Conservation (phyloP, 164 flowering plant species). For the Paratinospora sagittata region DNA sequence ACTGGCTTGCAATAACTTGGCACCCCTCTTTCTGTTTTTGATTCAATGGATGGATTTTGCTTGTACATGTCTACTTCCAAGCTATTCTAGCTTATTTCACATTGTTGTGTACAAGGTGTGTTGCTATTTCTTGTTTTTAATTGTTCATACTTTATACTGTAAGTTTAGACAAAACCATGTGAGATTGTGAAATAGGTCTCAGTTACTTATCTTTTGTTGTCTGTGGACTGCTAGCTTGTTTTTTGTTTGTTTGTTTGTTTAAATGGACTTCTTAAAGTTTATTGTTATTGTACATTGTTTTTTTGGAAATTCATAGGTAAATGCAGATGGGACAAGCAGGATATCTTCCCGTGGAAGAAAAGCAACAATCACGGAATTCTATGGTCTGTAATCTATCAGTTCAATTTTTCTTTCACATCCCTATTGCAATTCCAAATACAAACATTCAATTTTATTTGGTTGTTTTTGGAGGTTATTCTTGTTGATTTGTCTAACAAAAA, state of each 20-base stretch:
- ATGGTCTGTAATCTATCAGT: constrained; percentile 33
- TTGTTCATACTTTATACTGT: neutral
- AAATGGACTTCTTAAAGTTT: neutral
- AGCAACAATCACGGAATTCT: constrained; percentile 64
- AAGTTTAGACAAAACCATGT: neutral
- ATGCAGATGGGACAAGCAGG: constrained; percentile 43
- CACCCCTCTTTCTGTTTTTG: constrained; percentile 56
- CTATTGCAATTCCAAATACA: neutral
- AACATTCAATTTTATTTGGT: neutral
- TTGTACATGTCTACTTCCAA: constrained; percentile 58
- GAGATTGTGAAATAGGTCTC: too few species aligned
- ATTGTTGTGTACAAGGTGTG: constrained; percentile 61
- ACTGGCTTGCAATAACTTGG: constrained; percentile 55
- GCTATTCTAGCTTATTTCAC: constrained; percentile 59
- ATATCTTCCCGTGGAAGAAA: constrained; percentile 50
- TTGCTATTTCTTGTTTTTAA: neutral
- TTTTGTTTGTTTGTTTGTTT: too few species aligned
- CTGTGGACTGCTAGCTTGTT: neutral
- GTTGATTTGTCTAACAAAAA: constrained; percentile 9
- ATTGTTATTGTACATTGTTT: neutral
- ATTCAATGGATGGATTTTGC: constrained; percentile 74
- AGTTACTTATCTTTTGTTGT: neutral
- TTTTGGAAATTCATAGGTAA: constrained; percentile 32
- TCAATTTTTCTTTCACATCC: too few species aligned
- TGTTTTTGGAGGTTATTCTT: neutral